Evolutionary conservation across 2,329 filamentous ascomycete genomes (phyloP).

Genomic region (Aspergillus cejpii): DNA sequence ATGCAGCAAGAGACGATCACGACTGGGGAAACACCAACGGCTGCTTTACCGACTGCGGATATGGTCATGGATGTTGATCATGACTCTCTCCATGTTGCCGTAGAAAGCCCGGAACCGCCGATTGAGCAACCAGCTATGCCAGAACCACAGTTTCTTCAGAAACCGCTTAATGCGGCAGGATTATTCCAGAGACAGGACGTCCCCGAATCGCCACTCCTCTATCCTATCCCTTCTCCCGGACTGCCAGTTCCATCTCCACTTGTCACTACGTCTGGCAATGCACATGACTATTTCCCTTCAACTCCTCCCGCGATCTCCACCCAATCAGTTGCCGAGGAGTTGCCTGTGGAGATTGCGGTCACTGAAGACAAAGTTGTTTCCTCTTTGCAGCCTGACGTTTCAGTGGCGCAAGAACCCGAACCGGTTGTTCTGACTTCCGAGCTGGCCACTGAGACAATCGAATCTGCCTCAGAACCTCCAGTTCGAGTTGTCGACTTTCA

Average conservation of each 20-base stretch:
- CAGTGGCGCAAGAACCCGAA: background rate
- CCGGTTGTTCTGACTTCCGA: background rate
- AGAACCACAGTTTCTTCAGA: slow-evolving; percentile 4
- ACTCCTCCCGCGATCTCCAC: slow-evolving; percentile 9
- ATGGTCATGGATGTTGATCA: slow-evolving; percentile 1
- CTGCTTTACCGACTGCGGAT: background rate
- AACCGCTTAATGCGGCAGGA: background rate
- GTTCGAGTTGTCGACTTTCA: too few species aligned
- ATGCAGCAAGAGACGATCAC: slow-evolving; percentile 5
- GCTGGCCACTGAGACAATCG: background rate
- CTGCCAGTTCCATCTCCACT: slow-evolving; percentile 39
- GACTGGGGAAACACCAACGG: background rate
- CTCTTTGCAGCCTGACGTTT: background rate
- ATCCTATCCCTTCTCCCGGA: slow-evolving; percentile 36
- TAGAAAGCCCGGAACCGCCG: slow-evolving; percentile 1
- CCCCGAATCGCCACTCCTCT: slow-evolving; percentile 26
- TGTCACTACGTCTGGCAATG: slow-evolving; percentile 21
- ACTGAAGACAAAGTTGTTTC: slow-evolving; percentile 1
- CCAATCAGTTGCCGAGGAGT: slow-evolving; percentile 1
- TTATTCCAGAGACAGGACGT: slow-evolving; percentile 2
- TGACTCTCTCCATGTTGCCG: slow-evolving; percentile 8
- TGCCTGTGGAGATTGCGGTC: background rate
- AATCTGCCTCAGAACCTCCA: background rate
- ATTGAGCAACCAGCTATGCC: slow-evolving; percentile 1
- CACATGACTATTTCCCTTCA: slow-evolving; percentile 30